Evolutionary conservation across 768 basidiomycete genomes (phyloP), one percentile per base, ranked within the genome.

Genomic region (Gloeopeniophorella convolvens): DNA sequence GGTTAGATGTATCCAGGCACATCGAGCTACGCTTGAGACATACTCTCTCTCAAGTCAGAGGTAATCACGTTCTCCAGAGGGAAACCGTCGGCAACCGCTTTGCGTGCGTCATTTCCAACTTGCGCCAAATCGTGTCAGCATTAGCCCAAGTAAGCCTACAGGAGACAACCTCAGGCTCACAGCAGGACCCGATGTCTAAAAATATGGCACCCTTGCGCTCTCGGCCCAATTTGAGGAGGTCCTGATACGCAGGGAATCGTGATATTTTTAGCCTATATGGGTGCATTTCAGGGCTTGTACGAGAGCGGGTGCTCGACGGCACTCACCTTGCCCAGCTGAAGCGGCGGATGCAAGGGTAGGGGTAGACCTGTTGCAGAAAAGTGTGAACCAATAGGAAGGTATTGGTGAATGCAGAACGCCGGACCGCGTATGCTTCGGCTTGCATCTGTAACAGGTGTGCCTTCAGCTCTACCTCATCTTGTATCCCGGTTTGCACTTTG

Each of bases 111-210:
- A 37, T 64, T 68, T 0, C 73, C 72, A 43, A 72, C 70, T 70
- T 8, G 37, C 10, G 15, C 4, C 4, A 33, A 9, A 18, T 21
- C 45, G 13, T 13, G 27, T 21, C 18, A 34, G 24, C 10, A 16
- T 1, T 42, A 35, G 12, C 4, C 12, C 9, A 34, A 43, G 13
- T 20, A 12, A 18, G 28, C 23, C 10, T 28, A 18, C 28, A 45
- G 24, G 28, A 21, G n/a, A n/a, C n/a, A n/a, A n/a, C n/a, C n/a
- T n/a, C n/a, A n/a, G n/a, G n/a, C 21, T 57, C 45, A 74, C 72
- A 66, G 56, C 72, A 72, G 51, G 71, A 75, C 12, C 69, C 74
- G 15, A 73, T 58, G 32, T 76, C 74, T 8, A 75, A 62, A 20
- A 74, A 60, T 5, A 75, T 61, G 1, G 66, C 69, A 2, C 64